These are phyloP conservation scores for Stentor coeruleus DNA, from an alignment of 73 alveolate genomes.

Conservation along the genomic window DNA sequence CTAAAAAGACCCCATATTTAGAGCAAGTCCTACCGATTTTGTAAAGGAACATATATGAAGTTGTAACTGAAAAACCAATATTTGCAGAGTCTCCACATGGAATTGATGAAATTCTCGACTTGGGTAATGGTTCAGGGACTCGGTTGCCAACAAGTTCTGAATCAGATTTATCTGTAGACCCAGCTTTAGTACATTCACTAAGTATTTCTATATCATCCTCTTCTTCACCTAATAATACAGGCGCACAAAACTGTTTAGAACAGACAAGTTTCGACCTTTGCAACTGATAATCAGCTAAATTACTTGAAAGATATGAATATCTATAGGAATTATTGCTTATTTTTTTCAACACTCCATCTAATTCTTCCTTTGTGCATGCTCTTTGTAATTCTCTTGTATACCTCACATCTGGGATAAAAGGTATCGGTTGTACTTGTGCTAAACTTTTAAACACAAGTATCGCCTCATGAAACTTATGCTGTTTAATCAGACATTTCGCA, in stretches of 20 bases:
- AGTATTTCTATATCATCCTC: not conserved
- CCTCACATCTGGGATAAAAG: not conserved
- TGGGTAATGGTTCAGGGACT: not conserved
- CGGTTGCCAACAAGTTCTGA: not conserved
- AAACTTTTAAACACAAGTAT: not conserved
- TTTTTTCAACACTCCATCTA: not conserved
- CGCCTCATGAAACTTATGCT: not conserved
- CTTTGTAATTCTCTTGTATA: conserved; percentile 3
- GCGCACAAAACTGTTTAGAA: not conserved
- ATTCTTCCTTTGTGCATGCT: conserved; percentile 12
- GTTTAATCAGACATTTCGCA: not conserved
- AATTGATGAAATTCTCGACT: not conserved
- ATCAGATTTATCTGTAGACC: not conserved
- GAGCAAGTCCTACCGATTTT: not conserved
- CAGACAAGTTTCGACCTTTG: conserved; percentile 11
- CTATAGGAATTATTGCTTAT: not conserved
- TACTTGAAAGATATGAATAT: not conserved
- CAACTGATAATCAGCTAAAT: not conserved
- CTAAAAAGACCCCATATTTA: not conserved
- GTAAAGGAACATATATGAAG: not conserved
- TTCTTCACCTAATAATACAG: not conserved
- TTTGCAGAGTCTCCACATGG: conserved; percentile 19
- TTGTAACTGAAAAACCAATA: not conserved
- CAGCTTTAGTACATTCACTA: not conserved
- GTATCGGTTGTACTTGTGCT: conserved; percentile 21